Base-by-base conservation (phyloP, 352 stramenopile species). In the Pythium vanterpoolii region DNA sequence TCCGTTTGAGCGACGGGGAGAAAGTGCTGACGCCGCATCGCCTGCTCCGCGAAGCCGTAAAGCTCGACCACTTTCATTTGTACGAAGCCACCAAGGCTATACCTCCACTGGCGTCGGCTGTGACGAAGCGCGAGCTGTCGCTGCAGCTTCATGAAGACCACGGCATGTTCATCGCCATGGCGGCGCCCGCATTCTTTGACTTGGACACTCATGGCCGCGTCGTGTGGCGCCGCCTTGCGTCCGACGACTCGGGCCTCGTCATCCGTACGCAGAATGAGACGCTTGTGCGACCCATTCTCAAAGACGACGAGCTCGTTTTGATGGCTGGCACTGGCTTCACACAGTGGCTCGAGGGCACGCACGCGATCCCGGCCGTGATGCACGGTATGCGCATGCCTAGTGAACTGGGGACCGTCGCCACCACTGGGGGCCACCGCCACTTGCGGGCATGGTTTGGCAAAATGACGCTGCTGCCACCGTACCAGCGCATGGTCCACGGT, bases 51-150 rank as follows among this genome's bases (percentile, higher is more conserved):
- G 72, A 86, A 6, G 74, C 77, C 6, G 68, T 75, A 24, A 69
- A 70, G 19, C 60, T 89, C 4, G 77, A 89, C 30, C 77, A 89
- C 56, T 87, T 89, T 55, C 79, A 89, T 50, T 66, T 77, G 23
- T 89, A 89, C 56, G 64, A 87, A 38, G 70, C 73, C 18, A 49
- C 57, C 31, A 21, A 24, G 26, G 30, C 50, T 5, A 27, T 43
- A 8, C 18, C 43, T n/a, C 43, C 43, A 1, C 13, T 8, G 6
- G 33, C 38, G 28, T n/a, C n/a, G n/a, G 44, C 56, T 6, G 58
- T 42, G 21, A 50, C 66, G 18, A 16, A 57, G 24, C 27, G 53
- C 28, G 66, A 75, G 23, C 60, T 85, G 55, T 89, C 79, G 28
- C 70, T 89, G 24, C 52, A 50, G 16, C 67, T 83, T 49, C 79